Evolutionary conservation across 2,329 filamentous ascomycete species (phyloP).

Genomic region (Verticillium isaacii): DNA sequence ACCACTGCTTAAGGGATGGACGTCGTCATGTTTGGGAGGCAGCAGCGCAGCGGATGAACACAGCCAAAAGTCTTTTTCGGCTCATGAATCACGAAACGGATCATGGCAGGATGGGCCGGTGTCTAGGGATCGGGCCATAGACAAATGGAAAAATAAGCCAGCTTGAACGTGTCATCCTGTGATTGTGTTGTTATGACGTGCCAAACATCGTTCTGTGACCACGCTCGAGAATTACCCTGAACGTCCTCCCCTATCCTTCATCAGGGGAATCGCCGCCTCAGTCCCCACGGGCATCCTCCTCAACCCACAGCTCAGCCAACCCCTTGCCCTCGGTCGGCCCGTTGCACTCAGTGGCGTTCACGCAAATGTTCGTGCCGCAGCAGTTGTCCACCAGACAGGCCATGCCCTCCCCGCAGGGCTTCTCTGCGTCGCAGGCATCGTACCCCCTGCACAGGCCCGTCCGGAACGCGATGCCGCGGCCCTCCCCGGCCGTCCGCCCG

Average conservation of each 20-base stretch:
- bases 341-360: conserved; percentile 12
- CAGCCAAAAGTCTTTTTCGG: conserved; percentile 2
- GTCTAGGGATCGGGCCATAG: conserved; percentile 5
- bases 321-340: not conserved
- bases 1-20: not conserved
- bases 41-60: conserved; percentile 2
- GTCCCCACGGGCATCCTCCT: not conserved
- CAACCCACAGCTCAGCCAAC: not conserved
- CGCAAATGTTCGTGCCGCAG: conserved; percentile 9
- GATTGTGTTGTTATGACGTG: not conserved
- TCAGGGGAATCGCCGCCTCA: no score
- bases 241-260: not conserved
- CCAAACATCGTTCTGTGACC: no score
- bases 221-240: no score
- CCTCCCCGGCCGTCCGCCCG: conserved; percentile 18
- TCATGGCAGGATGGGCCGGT: conserved; percentile 5
- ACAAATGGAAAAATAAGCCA: not conserved
- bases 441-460: conserved; percentile 2
- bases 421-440: conserved; percentile 2
- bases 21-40: conserved; percentile 1
- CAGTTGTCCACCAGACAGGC: conserved; percentile 9
- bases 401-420: conserved; percentile 1
- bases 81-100: conserved; percentile 4
- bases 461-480: conserved; percentile 6
- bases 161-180: not conserved